phyloP scores from a whole-genome alignment of 805 yeast species.

The Candida corydali region DNA sequence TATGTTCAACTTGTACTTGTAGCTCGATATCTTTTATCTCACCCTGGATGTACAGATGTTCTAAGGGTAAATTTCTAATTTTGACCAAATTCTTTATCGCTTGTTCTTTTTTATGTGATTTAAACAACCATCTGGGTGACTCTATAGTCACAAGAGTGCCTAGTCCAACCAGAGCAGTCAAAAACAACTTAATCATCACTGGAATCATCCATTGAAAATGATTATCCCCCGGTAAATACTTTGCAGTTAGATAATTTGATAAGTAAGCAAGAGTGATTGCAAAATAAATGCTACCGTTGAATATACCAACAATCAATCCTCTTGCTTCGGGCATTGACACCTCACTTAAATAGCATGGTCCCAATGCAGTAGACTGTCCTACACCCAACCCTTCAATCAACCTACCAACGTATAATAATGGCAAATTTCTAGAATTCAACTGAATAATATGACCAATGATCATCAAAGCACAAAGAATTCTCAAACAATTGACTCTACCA shows the following conservation, averaged over 20 bases:
- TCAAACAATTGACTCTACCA: slow-evolving; percentile 49
- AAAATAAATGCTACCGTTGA: slow-evolving; percentile 52
- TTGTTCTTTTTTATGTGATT: slow-evolving; percentile 31
- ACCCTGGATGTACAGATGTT: slow-evolving; percentile 44
- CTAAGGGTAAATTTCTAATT: slow-evolving; percentile 38
- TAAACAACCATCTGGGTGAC: slow-evolving; percentile 47
- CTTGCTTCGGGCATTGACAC: slow-evolving; percentile 48
- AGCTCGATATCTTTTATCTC: slow-evolving; percentile 49
- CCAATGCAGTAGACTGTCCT: slow-evolving; percentile 57
- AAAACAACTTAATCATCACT: slow-evolving; percentile 39
- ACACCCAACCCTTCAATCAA: slow-evolving; percentile 51
- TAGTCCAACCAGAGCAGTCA: slow-evolving; percentile 40
- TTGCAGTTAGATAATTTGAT: slow-evolving; percentile 43
- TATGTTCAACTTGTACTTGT: slow-evolving; percentile 19
- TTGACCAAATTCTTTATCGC: slow-evolving; percentile 36
- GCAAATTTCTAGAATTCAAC: slow-evolving; percentile 40
- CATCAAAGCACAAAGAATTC: slow-evolving; percentile 41
- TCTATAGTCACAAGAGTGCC: slow-evolving; percentile 40
- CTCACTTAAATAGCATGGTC: slow-evolving; percentile 53
- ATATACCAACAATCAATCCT: slow-evolving; percentile 49
- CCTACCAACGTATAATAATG: slow-evolving; percentile 54
- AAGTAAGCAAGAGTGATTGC: slow-evolving; percentile 47
- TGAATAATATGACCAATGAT: slow-evolving; percentile 45
- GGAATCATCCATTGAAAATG: slow-evolving; percentile 46
- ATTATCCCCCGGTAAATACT: slow-evolving; percentile 32